These are phyloP conservation scores for Trichophyton equinum DNA, from an alignment of 2,329 filamentous ascomycete species.

Conservation along the genomic window DNA sequence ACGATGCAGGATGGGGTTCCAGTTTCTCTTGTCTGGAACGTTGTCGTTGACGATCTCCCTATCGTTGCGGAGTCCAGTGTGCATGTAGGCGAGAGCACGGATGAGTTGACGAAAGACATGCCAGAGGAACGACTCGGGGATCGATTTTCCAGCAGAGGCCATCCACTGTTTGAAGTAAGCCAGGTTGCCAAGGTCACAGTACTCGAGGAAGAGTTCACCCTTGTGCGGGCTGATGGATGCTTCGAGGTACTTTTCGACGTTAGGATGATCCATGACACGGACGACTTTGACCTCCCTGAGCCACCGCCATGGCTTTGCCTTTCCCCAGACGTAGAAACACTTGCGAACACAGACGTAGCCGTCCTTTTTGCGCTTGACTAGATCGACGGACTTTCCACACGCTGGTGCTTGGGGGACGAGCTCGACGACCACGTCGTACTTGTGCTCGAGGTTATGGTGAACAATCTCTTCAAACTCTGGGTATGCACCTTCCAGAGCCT, in stretches of 20 bases:
- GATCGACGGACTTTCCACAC: neutral
- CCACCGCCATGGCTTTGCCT: conserved; percentile 6
- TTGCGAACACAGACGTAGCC: conserved; percentile 7
- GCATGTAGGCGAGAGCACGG: conserved; percentile 12
- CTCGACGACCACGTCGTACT: neutral
- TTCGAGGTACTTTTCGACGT: conserved; percentile 11
- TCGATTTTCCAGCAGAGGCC: neutral
- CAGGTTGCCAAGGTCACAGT: conserved; percentile 11
- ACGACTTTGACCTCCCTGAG: conserved; percentile 5
- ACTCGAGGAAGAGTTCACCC: conserved; percentile 14
- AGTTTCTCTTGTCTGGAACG: neutral
- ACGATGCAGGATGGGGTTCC: conserved; percentile 13
- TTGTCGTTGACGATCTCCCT: neutral
- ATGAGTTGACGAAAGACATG: conserved; percentile 11
- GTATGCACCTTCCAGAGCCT: conserved; percentile 3
- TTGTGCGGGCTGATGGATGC: neutral
- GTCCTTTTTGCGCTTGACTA: conserved; percentile 6
- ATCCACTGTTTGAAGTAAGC: conserved; percentile 4
- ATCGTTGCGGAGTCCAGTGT: conserved; percentile 10
- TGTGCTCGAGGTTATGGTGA: conserved; percentile 4
- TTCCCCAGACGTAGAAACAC: neutral
- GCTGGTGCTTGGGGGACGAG: neutral
- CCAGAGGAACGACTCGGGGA: conserved; percentile 13
- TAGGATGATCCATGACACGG: conserved; percentile 6
- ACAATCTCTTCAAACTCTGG: conserved; percentile 4